Evolutionary conservation across 768 basidiomycete genomes (phyloP).

Genomic region (Mycena chlorophos): DNA sequence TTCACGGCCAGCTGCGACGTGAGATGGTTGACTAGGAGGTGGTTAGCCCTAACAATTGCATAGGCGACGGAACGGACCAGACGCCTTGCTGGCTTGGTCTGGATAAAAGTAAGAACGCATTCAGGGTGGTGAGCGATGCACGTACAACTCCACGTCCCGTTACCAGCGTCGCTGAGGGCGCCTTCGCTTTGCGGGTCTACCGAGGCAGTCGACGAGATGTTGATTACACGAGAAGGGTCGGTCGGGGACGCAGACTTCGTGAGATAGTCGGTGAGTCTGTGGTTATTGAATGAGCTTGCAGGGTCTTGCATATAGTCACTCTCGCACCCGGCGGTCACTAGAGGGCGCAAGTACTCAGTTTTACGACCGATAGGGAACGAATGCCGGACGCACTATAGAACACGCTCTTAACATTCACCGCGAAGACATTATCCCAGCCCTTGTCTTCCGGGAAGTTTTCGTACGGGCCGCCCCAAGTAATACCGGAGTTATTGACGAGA

Average conservation of each 20-base stretch:
- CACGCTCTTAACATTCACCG: constrained; percentile 81
- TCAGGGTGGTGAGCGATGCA: constrained; percentile 20
- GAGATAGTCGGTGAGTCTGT: constrained; percentile 58
- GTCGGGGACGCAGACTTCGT: constrained; percentile 59
- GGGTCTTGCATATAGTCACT: background rate
- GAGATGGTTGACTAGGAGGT: constrained; percentile 67
- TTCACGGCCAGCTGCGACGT: constrained; percentile 65
- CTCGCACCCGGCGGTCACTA: constrained; percentile 56
- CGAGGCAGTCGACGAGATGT: constrained; percentile 74
- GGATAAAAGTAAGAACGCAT: constrained; percentile 3
- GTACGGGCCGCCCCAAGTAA: constrained; percentile 74
- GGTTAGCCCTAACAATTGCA: background rate
- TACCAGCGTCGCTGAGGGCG: constrained; percentile 50
- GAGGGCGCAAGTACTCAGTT: constrained; percentile 5
- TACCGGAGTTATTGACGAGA: constrained; percentile 82
- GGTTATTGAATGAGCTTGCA: background rate
- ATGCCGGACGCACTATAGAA: constrained; percentile 64
- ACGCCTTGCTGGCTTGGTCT: constrained; percentile 88
- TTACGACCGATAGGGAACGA: constrained; percentile 2
- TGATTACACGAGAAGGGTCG: constrained; percentile 78
- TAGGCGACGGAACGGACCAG: constrained; percentile 40
- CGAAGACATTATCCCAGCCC: constrained; percentile 84
- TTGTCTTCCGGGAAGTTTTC: constrained; percentile 73
- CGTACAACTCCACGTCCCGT: constrained; percentile 80
- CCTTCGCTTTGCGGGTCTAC: constrained; percentile 54